phyloP scores from a whole-genome alignment of 306 rosid species.

The Prunus mongolica region DNA sequence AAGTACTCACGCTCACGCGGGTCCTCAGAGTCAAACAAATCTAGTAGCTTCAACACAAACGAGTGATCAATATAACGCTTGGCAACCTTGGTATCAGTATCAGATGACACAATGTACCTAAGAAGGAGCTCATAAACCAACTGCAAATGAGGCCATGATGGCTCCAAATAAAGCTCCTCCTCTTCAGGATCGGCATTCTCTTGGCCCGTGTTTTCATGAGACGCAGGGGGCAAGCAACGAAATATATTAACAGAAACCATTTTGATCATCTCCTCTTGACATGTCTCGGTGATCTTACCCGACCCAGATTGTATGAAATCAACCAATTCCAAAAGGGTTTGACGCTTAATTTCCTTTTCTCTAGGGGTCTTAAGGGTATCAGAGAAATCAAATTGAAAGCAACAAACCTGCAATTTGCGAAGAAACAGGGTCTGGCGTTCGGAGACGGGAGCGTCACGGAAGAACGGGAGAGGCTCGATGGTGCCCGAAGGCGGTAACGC shows the following conservation, averaged over 20 bases:
- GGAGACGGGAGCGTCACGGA: slow-evolving; percentile 60
- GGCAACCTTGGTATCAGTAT: slow-evolving; percentile 87
- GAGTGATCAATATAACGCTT: slow-evolving; percentile 92
- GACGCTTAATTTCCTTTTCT: slow-evolving; percentile 91
- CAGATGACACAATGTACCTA: slow-evolving; percentile 86
- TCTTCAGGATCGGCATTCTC: slow-evolving; percentile 82
- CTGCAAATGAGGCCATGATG: slow-evolving; percentile 93
- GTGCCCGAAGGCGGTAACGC: slow-evolving; percentile 44
- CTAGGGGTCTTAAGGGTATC: slow-evolving; percentile 69
- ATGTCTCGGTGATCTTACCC: slow-evolving; percentile 75
- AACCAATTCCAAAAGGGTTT: slow-evolving; percentile 72
- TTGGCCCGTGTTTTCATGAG: slow-evolving; percentile 81
- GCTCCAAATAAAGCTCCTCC: slow-evolving; percentile 80
- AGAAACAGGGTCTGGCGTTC: slow-evolving; percentile 70
- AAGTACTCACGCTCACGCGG: slow-evolving; percentile 91
- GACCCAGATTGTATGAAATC: slow-evolving; percentile 88
- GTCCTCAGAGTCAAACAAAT: slow-evolving; percentile 88
- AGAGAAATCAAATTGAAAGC: slow-evolving; percentile 62
- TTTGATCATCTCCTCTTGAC: slow-evolving; percentile 86
- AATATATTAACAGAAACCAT: slow-evolving; percentile 87
- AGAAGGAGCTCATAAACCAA: slow-evolving; percentile 84
- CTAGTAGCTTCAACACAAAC: slow-evolving; percentile 77
- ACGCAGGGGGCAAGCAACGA: slow-evolving; percentile 82
- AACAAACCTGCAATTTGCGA: slow-evolving; percentile 63
- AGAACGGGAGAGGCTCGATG: slow-evolving; percentile 64